phyloP scores from a whole-genome alignment of 106 monocot species.

The Amphibolis antarctica region DNA sequence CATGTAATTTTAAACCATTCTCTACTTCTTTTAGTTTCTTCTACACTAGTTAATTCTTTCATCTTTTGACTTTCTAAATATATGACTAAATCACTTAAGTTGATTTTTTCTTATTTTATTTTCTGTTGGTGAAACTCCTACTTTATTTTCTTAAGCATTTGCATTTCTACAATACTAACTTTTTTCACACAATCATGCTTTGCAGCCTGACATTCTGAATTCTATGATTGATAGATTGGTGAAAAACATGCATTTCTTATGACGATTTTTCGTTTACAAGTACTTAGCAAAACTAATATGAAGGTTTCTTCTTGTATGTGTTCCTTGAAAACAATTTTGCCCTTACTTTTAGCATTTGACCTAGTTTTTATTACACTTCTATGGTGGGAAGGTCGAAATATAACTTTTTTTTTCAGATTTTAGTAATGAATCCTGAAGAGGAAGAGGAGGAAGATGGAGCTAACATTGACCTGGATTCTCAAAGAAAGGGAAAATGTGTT shows the following conservation, averaged over 20 bases:
- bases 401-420: conserved; percentile 30
- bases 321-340: background rate
- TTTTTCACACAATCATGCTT: too few species aligned
- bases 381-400: background rate
- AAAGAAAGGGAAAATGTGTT: conserved; percentile 91
- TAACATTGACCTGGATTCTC: conserved; percentile 82
- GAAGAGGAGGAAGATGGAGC: conserved; percentile 94
- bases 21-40: too few species aligned
- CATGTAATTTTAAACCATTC: too few species aligned
- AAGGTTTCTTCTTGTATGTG: background rate
- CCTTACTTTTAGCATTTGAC: background rate
- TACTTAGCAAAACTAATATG: background rate
- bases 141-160: too few species aligned
- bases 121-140: too few species aligned
- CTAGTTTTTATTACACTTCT: background rate
- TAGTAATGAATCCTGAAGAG: conserved; percentile 93
- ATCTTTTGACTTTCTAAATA: too few species aligned
- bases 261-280: background rate
- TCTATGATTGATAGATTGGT: background rate
- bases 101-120: too few species aligned
- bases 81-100: too few species aligned
- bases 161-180: too few species aligned
- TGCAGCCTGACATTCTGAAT: too few species aligned
- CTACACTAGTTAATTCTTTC: too few species aligned
- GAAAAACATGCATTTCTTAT: too few species aligned